A percentile compares a stretch with the other conserved stretches of the same genome.
Conservation (phyloP, 345 rosid genomes). For the Eucalyptus dawsonii region DNA sequence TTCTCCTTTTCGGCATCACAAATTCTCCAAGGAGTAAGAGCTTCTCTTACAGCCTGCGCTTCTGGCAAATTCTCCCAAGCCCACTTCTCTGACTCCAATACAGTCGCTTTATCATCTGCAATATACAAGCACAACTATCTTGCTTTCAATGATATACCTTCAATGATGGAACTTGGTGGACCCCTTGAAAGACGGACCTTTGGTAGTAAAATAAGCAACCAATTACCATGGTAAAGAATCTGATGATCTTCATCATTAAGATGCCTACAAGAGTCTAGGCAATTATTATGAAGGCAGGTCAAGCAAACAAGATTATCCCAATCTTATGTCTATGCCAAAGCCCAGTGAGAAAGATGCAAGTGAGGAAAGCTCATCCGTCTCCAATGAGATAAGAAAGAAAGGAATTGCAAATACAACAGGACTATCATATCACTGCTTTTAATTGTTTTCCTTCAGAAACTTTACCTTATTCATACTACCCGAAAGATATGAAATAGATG, state of each 20-base stretch:
- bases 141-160: not conserved
- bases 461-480: not conserved
- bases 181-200: no score
- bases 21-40: conserved; percentile 82
- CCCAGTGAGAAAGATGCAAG: not conserved
- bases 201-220: no score
- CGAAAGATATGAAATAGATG: not conserved
- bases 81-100: conserved; percentile 64
- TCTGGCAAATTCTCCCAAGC: conserved; percentile 65
- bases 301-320: not conserved
- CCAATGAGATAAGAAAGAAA: not conserved
- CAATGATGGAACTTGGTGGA: not conserved
- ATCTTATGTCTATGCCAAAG: not conserved
- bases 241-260: not conserved
- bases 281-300: not conserved
- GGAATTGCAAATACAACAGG: not conserved
- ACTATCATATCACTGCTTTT: not conserved
- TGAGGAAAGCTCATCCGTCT: no score
- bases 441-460: not conserved
- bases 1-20: conserved; percentile 22
- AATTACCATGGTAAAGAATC: no score
- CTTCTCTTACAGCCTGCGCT: conserved; percentile 61
- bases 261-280: not conserved
- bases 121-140: not conserved
- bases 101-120: conserved; percentile 73